These are phyloP conservation scores for Hamamelis virginiana DNA, from an alignment of 164 flowering plant genomes.

Conservation along the genomic window DNA sequence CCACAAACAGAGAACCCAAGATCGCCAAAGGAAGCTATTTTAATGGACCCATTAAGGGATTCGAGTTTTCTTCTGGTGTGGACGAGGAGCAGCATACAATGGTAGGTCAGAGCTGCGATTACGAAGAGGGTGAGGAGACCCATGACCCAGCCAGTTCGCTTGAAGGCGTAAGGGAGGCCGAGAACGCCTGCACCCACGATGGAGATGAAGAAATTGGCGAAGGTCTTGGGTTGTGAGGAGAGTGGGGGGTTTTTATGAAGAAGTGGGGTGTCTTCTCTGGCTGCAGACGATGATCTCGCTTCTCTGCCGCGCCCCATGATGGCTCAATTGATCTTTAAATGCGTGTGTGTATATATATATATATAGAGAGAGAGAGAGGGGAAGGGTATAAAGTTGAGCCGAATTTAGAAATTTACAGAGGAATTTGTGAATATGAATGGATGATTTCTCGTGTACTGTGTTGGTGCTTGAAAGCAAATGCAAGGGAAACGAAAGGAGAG, in stretches of 20 bases:
- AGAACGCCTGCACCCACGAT: conserved; percentile 89
- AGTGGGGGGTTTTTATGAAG: conserved; percentile 27
- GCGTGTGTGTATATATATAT: too few relatives aligned
- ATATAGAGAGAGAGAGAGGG: too few relatives aligned
- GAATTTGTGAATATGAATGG: too few relatives aligned
- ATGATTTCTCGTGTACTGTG: too few relatives aligned
- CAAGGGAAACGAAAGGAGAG: too few relatives aligned
- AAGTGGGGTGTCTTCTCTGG: conserved; percentile 61
- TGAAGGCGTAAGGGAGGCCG: conserved; percentile 80
- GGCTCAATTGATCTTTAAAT: too few relatives aligned
- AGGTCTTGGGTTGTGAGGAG: conserved; percentile 70
- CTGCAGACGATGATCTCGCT: conserved; percentile 40
- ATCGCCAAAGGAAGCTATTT: conserved; percentile 55
- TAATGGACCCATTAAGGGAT: conserved; percentile 12
- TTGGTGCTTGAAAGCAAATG: too few relatives aligned
- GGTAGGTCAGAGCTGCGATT: conserved; percentile 53
- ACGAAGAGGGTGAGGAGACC: conserved; percentile 45
- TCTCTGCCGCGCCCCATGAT: conserved; percentile 29
- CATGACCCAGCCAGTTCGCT: conserved; percentile 65
- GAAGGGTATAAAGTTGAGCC: too few relatives aligned
- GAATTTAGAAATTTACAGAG: too few relatives aligned
- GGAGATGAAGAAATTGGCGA: conserved; percentile 85
- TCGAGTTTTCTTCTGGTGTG: conserved; percentile 43
- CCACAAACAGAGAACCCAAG: conserved; percentile 58
- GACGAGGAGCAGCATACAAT: conserved; percentile 62